Evolutionary conservation across 192 early-diverging fungal species (phyloP), one percentile per base, ranked within the genome.

Genomic region (Gryganskiella cystojenkinii): DNA sequence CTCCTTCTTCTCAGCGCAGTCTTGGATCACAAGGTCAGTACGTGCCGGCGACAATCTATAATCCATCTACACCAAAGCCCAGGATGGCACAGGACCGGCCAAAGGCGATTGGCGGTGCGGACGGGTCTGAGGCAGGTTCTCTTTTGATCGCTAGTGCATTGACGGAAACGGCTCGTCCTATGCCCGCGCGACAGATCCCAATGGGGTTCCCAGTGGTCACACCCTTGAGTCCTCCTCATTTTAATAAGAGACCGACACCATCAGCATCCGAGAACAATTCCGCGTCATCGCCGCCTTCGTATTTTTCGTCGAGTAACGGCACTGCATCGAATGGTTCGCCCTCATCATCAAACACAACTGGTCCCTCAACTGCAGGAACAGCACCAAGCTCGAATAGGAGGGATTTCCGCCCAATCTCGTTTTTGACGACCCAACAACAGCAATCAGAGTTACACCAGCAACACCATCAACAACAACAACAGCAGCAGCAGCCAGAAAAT

Each of bases 151-250:
- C 19, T 4, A 50, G 19, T 19, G 19, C 47, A 50, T 20, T 24
- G 5, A 19, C 56, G 11, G 71, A 75, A 1, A 67, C 71, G 8
- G 61, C 58, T 0, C 58, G 73, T 10, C 73, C 73, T 11, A 76
- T 64, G 8, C 73, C 73, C 13, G 73, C 73, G 7, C 31, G 73
- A n/a, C 64, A 68, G 34, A 68, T 76, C n/a, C 73, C 73, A 3
- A 76, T 76, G 65, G 60, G 65, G 4, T 76, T 76, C 61, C 73
- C 73, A 8, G 64, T 76, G 1, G 73, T 76, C 2, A 76, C 73
- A 17, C 73, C 73, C 7, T 30, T 76, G 25, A 76, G 54, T 14
- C 73, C 73, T 9, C 65, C 65, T 4, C 72, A 67, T 20, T 76
- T 64, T 64, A 54, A 27, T 33, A 62, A 63, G 45, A 52, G 37